Evolutionary conservation across 345 rosid genomes (phyloP).

Genomic region (Citropsis articulata): DNA sequence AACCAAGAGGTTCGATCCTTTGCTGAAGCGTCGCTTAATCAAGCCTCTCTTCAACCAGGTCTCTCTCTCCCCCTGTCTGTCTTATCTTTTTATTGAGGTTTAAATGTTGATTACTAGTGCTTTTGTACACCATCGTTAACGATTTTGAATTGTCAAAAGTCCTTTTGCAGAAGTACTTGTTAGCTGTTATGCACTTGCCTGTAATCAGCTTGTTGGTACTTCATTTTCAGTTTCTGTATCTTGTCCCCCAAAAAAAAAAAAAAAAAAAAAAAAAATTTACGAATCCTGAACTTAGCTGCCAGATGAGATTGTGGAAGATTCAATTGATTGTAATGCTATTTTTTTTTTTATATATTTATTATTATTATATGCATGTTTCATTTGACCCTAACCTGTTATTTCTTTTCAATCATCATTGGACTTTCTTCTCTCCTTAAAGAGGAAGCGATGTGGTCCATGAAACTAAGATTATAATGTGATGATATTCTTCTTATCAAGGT

Average conservation of each 20-base stretch:
- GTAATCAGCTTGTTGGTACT: neutral
- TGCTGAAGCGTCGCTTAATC: slow-evolving; percentile 79
- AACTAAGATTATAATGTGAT: neutral
- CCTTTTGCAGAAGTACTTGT: neutral
- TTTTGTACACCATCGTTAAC: too few relatives aligned
- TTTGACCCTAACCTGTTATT: neutral
- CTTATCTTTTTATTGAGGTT: neutral
- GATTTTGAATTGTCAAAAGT: neutral
- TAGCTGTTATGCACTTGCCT: neutral
- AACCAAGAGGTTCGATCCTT: slow-evolving; percentile 78
- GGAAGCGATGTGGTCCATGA: neutral
- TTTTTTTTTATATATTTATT: neutral
- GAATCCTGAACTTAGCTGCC: neutral
- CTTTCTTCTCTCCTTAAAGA: neutral
- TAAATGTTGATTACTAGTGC: neutral
- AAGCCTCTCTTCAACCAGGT: slow-evolving; percentile 94
- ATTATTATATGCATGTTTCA: neutral
- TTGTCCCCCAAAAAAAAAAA: neutral
- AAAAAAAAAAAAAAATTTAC: neutral
- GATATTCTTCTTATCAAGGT: slow-evolving; percentile 39
- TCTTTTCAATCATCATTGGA: neutral
- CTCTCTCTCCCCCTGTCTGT: neutral
- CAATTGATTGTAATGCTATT: neutral
- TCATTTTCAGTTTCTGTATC: neutral
- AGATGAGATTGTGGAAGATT: neutral